Percentiles rank a stretch among this genome's conserved stretches.
phyloP scores from a whole-genome alignment of 306 rosid species.

The Ormosia emarginata region DNA sequence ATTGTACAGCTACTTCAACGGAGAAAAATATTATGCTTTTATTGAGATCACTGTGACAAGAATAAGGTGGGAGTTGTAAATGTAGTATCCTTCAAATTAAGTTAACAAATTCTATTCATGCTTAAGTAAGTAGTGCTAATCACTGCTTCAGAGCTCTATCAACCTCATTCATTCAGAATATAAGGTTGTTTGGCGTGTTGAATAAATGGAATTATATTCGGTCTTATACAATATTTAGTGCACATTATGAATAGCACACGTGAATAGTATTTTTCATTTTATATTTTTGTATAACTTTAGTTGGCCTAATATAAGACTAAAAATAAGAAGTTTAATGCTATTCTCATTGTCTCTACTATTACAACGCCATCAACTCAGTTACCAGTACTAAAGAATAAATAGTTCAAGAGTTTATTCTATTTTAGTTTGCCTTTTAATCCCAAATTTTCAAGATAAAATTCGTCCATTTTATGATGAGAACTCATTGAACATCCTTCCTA shows the following conservation, averaged over 20 bases:
- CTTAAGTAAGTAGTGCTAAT: neutral
- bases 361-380: neutral
- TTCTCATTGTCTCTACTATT: neutral
- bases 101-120: neutral
- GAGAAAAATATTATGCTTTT: conserved; percentile 4
- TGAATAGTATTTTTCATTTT: neutral
- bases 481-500: too few relatives aligned
- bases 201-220: neutral
- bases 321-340: neutral
- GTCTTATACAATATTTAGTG: neutral
- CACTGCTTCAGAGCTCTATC: neutral
- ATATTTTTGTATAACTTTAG: neutral
- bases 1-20: conserved; percentile 30
- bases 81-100: conserved; percentile 6
- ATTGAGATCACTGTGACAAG: conserved; percentile 6
- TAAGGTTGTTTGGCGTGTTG: neutral
- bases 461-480: too few relatives aligned
- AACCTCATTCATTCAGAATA: neutral
- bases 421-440: too few relatives aligned
- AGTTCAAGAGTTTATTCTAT: too few relatives aligned
- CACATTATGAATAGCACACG: neutral
- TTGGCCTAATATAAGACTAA: too few relatives aligned
- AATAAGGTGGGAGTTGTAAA: conserved; percentile 21
- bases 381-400: too few relatives aligned
- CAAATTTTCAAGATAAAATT: too few relatives aligned